Evolutionary conservation across 1,139 yeast genomes (phyloP), one percentile per base, ranked within the genome.

Genomic region (Debaryomyces psychrophilus): DNA sequence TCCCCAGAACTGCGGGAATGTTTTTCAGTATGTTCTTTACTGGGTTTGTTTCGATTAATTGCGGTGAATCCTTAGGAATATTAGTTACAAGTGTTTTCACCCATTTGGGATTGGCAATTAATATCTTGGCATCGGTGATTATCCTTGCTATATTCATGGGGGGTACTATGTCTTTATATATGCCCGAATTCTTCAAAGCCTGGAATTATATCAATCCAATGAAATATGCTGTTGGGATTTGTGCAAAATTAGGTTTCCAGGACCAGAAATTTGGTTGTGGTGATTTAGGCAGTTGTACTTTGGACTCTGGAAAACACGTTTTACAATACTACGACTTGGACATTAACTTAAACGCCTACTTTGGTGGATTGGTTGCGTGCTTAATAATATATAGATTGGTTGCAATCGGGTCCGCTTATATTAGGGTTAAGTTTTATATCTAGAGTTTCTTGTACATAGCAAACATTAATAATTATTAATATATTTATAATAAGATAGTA

Each of bases 11-110:
- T 1, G 79, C 84, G 0, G 77, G 70, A 0, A 81, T 86, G 78
- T 89, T 77, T 59, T 89, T 89, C 56, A 77, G 84, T 1, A 74
- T 84, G 64, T 77, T 84, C 36, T 79, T 82, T 48, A 69, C 82
- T 22, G 61, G 84, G 0, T 68, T 83, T 43, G 69, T 80, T 11
- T 72, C 83, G 23, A 77, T 85, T 12, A 83, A 85, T 55, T 81
- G 90, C 53, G 96, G 96, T 35, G 96, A 90, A 61, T 85, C 93
- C 1, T 69, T 89, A 37, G 96, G 96, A 0, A 86, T 89, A 6
- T 72, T 86, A 41, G 83, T 89, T 51, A 87, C 87, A 58, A 82
- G 92, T n/a, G 55, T 86, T 0, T 83, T 89, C 57, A 72, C 76
- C 46, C 92, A 89, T 59, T 79, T 88, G 45, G 96, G 96, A 0